Conservation (phyloP, 495 filamentous ascomycete species). For the Daldinia concentrica region DNA sequence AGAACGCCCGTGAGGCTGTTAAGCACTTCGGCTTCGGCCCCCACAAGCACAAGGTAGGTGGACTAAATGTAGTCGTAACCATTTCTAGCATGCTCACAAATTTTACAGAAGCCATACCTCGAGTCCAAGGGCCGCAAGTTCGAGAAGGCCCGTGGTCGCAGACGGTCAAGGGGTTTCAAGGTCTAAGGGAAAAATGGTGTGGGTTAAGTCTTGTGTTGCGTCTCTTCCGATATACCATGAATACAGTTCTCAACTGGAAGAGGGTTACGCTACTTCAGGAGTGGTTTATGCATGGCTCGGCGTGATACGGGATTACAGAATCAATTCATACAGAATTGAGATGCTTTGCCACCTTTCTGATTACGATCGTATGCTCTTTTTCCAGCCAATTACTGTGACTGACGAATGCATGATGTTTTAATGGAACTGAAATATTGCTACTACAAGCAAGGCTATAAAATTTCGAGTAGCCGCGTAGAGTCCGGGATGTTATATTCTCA, state of each 20-base stretch:
- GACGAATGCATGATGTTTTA: neutral
- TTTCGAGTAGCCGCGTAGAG: neutral
- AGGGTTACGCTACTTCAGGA: conserved; percentile 40
- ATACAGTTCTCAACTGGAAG: conserved; percentile 36
- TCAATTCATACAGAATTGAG: conserved; percentile 45
- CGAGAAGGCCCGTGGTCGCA: conserved; percentile 96
- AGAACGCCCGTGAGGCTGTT: conserved; percentile 95
- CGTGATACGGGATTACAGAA: conserved; percentile 50
- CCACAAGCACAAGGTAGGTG: conserved; percentile 91
- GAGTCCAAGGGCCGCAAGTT: conserved; percentile 99
- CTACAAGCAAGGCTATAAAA: neutral
- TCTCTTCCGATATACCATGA: conserved; percentile 46
- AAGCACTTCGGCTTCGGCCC: conserved; percentile 99
- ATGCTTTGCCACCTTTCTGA: conserved; percentile 42
- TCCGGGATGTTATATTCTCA: neutral
- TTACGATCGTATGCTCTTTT: neutral
- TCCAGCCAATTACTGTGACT: neutral
- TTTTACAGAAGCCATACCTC: conserved; percentile 85
- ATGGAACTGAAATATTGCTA: neutral
- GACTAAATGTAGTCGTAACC: neutral
- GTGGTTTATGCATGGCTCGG: conserved; percentile 50
- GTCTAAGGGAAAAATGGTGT: conserved; percentile 69
- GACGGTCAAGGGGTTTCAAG: conserved; percentile 98
- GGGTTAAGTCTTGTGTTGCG: conserved; percentile 44
- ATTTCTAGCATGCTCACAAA: neutral